These are phyloP conservation scores for Oryza meyeriana DNA, from an alignment of 176 grass and related monocot genomes.

Conservation along the genomic window DNA sequence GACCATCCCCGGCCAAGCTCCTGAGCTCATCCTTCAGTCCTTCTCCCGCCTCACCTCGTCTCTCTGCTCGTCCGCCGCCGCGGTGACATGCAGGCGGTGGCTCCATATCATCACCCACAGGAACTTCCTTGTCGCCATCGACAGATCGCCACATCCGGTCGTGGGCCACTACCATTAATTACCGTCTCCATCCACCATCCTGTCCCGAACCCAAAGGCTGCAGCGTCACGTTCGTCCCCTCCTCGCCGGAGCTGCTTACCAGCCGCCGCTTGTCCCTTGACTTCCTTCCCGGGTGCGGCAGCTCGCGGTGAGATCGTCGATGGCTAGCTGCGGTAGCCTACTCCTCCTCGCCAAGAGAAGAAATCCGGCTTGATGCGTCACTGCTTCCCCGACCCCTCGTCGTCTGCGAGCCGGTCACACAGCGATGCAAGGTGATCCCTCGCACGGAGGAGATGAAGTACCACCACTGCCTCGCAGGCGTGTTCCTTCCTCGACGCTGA, in stretches of 20 bases:
- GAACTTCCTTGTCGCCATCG: background rate
- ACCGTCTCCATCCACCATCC: background rate
- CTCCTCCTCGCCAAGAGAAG: slow-evolving; percentile 12
- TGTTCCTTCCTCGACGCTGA: background rate
- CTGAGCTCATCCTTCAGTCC: slow-evolving; percentile 20
- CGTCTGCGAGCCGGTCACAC: slow-evolving; percentile 17
- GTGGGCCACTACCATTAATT: slow-evolving; percentile 2
- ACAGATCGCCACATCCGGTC: background rate
- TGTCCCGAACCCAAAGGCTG: background rate
- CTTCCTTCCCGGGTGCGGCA: background rate
- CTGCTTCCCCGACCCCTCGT: slow-evolving; percentile 7
- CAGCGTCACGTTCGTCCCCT: background rate
- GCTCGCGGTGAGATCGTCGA: background rate
- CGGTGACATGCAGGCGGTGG: slow-evolving; percentile 3
- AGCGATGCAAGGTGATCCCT: background rate
- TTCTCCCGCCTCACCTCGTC: background rate
- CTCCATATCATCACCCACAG: background rate
- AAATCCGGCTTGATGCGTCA: background rate
- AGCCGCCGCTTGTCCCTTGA: slow-evolving; percentile 16
- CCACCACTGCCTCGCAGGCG: slow-evolving; percentile 14
- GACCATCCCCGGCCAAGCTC: background rate
- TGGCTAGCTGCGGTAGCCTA: background rate
- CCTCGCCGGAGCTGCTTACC: background rate
- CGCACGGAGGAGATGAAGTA: background rate
- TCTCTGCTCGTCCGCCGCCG: background rate